Conservation (phyloP, 1,284 basidiomycete species). For the Cerioporus squamosus region DNA sequence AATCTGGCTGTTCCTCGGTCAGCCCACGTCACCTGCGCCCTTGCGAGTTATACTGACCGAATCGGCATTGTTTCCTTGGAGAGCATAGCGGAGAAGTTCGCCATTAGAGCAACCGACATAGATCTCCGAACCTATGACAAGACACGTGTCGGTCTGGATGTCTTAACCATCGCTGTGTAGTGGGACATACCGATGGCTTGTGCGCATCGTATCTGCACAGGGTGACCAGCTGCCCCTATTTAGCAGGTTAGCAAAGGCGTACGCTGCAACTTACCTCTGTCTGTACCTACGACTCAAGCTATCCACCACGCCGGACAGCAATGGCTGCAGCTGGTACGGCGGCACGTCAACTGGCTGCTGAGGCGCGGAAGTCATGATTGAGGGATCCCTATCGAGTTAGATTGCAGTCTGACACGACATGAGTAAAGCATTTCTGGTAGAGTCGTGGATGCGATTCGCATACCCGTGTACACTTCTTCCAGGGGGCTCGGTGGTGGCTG, state of each 20-base stretch:
- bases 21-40: background rate
- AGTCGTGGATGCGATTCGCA: too few species aligned
- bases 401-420: too few species aligned
- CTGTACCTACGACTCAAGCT: constrained; percentile 23
- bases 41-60: constrained; percentile 44
- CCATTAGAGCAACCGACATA: constrained; percentile 78
- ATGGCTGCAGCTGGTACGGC: constrained; percentile 60
- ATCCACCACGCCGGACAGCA: constrained; percentile 50
- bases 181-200: constrained; percentile 39
- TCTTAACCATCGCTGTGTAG: background rate
- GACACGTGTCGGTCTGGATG: background rate
- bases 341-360: constrained; percentile 51
- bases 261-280: background rate
- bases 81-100: constrained; percentile 66
- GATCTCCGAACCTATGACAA: constrained; percentile 60
- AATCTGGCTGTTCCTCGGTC: constrained; percentile 50
- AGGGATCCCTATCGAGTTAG: too few species aligned
- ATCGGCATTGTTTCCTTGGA: constrained; percentile 58
- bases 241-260: background rate
- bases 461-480: too few species aligned
- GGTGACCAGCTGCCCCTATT: constrained; percentile 22
- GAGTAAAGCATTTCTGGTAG: too few species aligned
- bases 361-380: constrained; percentile 31
- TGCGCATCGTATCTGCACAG: constrained; percentile 37
- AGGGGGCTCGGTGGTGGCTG: too few species aligned